Evolutionary conservation across 257 asterid species (phyloP).

Genomic region (Nicotiana obtusifolia): DNA sequence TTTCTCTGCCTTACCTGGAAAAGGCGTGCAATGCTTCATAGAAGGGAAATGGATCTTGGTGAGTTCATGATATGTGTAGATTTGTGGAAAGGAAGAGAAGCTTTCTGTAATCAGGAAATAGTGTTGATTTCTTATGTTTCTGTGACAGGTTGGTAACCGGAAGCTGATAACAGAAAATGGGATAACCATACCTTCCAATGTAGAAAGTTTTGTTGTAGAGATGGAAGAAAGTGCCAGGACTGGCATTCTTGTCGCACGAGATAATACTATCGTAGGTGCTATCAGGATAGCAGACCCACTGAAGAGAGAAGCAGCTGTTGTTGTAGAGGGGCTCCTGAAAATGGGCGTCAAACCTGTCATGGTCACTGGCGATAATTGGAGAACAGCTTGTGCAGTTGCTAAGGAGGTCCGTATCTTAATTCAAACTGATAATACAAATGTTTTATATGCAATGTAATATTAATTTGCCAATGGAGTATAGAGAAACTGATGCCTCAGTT

Average conservation of each 20-base stretch:
- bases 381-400: constrained; percentile 97
- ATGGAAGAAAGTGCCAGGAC: constrained; percentile 93
- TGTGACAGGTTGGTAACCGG: constrained; percentile 79
- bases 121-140: neutral
- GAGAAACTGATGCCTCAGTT: neutral
- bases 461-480: neutral
- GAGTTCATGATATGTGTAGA: constrained; percentile 20
- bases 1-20: constrained; percentile 86
- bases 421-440: too few relatives aligned
- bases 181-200: constrained; percentile 43
- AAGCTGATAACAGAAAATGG: constrained; percentile 63
- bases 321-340: constrained; percentile 78
- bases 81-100: too few relatives aligned
- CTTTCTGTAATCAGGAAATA: neutral
- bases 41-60: constrained; percentile 72
- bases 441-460: neutral
- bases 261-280: constrained; percentile 54
- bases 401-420: constrained; percentile 55
- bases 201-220: constrained; percentile 68
- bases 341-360: constrained; percentile 88
- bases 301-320: constrained; percentile 95
- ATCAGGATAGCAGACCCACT: constrained; percentile 95
- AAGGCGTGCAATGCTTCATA: constrained; percentile 77
- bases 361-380: constrained; percentile 99
- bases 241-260: constrained; percentile 73